A percentile compares a stretch with the other conserved stretches of the same genome.
phyloP scores from a whole-genome alignment of 768 basidiomycete species.

The Mycena vitilis region DNA sequence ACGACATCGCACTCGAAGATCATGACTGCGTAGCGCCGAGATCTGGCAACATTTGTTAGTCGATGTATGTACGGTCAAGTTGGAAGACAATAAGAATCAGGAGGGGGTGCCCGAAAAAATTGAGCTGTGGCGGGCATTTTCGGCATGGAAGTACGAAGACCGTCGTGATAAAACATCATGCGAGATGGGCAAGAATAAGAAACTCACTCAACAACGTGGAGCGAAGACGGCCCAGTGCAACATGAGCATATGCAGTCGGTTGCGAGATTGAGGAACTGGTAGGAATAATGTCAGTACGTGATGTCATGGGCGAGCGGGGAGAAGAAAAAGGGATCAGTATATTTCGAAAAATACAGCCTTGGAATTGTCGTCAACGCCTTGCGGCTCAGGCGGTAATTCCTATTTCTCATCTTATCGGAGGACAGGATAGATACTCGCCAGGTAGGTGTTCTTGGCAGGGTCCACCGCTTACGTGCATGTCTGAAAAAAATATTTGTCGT shows the following conservation, averaged over 20 bases:
- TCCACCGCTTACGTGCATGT: slow-evolving; percentile 2
- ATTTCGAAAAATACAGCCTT: slow-evolving; percentile 79
- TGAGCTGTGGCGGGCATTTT: slow-evolving; percentile 97
- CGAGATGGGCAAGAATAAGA: slow-evolving; percentile 20
- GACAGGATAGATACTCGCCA: slow-evolving; percentile 48
- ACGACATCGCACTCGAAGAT: neutral
- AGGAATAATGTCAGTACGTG: slow-evolving; percentile 6
- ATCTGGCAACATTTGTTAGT: slow-evolving; percentile 3
- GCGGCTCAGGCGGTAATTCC: slow-evolving; percentile 90
- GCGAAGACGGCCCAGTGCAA: too few species aligned
- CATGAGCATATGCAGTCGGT: neutral
- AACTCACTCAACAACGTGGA: slow-evolving; percentile 47
- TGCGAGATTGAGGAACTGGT: neutral
- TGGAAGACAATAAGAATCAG: slow-evolving; percentile 42
- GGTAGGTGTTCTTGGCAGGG: neutral
- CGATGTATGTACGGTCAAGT: neutral
- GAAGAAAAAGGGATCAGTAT: slow-evolving; percentile 58
- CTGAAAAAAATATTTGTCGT: slow-evolving; percentile 7
- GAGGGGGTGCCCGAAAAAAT: slow-evolving; percentile 78
- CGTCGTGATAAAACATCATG: slow-evolving; percentile 90
- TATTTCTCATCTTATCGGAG: slow-evolving; percentile 66
- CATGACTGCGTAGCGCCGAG: too few species aligned
- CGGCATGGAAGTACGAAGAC: slow-evolving; percentile 90
- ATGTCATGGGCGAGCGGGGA: neutral
- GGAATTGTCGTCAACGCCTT: slow-evolving; percentile 77